Evolutionary conservation across 805 yeast genomes (phyloP).

Genomic region (Pichia gijzeniarum): DNA sequence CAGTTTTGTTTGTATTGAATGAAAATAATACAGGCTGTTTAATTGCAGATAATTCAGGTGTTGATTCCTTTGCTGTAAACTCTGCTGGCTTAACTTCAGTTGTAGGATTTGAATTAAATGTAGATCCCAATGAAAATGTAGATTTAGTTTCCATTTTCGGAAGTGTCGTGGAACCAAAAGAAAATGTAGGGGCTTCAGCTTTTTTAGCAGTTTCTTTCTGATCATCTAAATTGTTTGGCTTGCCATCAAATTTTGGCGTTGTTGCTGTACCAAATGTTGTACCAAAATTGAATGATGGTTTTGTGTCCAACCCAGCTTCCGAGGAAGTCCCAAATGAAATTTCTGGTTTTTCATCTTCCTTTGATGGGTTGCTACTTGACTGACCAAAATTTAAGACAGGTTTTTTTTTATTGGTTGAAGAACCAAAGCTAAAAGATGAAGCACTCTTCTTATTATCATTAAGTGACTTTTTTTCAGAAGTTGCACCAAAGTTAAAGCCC

Average conservation of each 20-base stretch:
- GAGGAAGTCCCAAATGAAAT: not conserved
- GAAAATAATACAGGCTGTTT: too few species aligned
- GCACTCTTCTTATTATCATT: not conserved
- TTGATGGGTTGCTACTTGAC: not conserved
- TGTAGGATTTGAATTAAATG: too few species aligned
- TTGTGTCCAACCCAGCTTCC: not conserved
- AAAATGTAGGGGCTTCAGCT: too few species aligned
- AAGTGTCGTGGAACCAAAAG: too few species aligned
- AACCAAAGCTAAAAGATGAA: too few species aligned
- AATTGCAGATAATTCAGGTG: too few species aligned
- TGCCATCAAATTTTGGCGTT: constrained; percentile 4
- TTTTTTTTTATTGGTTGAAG: not conserved
- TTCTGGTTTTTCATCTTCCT: not conserved
- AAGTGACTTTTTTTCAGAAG: not conserved
- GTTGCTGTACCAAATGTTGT: constrained; percentile 4
- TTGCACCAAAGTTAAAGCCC: not conserved
- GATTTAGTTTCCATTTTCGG: too few species aligned
- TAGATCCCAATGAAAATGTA: too few species aligned
- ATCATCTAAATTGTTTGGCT: constrained; percentile 7
- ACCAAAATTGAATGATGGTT: not conserved
- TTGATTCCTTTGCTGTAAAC: too few species aligned
- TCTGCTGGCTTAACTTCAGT: too few species aligned
- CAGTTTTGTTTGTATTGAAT: too few species aligned
- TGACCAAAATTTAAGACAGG: constrained; percentile 1
- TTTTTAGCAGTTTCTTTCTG: constrained; percentile 1